These are phyloP conservation scores for Capsicum pubescens DNA, from an alignment of 257 asterid genomes.

Conservation along the genomic window DNA sequence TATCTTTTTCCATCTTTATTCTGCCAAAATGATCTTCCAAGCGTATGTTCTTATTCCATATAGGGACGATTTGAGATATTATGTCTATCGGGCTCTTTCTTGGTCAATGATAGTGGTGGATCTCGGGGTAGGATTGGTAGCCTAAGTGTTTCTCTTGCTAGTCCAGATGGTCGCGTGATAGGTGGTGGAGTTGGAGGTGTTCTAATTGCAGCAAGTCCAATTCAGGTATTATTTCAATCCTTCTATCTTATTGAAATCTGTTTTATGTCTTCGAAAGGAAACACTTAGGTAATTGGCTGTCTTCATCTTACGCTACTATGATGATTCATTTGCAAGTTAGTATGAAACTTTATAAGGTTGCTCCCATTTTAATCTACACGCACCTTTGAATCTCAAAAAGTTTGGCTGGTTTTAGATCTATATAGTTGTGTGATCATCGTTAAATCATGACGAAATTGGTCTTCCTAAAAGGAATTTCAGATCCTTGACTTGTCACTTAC, in stretches of 20 bases:
- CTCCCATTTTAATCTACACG: slow-evolving; percentile 5
- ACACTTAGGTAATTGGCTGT: background rate
- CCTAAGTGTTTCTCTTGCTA: slow-evolving; percentile 66
- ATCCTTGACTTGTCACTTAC: background rate
- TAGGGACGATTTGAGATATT: slow-evolving; percentile 85
- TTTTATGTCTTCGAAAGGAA: background rate
- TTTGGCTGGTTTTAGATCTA: slow-evolving; percentile 10
- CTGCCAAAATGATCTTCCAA: slow-evolving; percentile 3
- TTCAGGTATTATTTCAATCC: slow-evolving; percentile 58
- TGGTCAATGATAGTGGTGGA: slow-evolving; percentile 51
- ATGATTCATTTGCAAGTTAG: background rate
- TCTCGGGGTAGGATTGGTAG: slow-evolving; percentile 65
- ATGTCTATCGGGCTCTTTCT: slow-evolving; percentile 73
- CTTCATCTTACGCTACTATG: background rate
- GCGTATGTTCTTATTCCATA: slow-evolving; percentile 32
- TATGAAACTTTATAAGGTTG: background rate
- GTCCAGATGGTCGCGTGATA: slow-evolving; percentile 84
- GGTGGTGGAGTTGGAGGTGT: slow-evolving; percentile 88
- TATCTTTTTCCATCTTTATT: background rate
- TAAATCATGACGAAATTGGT: slow-evolving; percentile 20
- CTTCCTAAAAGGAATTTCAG: background rate
- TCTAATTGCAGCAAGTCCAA: slow-evolving; percentile 82
- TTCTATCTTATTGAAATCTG: background rate
- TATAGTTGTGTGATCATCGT: background rate
- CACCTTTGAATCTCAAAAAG: slow-evolving; percentile 19